Evolutionary conservation across 257 asterid genomes (phyloP).

Genomic region (Verbena officinalis): DNA sequence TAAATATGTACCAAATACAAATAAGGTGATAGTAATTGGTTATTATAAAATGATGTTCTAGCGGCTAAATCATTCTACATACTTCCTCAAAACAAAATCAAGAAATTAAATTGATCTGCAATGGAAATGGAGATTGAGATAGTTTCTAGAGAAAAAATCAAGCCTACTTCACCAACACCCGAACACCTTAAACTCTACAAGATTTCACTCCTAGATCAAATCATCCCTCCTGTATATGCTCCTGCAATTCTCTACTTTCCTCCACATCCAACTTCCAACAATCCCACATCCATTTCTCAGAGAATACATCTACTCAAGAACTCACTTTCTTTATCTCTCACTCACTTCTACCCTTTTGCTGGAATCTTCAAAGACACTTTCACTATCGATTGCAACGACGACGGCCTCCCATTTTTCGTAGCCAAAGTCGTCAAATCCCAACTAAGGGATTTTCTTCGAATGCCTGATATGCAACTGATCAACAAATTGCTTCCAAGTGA

Average conservation of each 20-base stretch:
- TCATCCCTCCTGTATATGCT: background rate
- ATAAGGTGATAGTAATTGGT: no score
- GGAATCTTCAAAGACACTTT: constrained; percentile 17
- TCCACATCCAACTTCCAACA: background rate
- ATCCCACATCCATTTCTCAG: background rate
- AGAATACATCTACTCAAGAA: constrained; percentile 12
- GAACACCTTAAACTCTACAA: constrained; percentile 13
- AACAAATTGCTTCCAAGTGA: background rate
- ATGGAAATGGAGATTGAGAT: constrained; percentile 16
- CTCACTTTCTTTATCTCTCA: constrained; percentile 19
- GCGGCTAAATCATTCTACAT: no score
- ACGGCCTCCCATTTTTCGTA: constrained; percentile 16
- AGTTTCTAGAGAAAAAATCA: constrained; percentile 19
- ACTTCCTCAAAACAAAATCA: no score
- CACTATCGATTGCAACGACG: constrained; percentile 22
- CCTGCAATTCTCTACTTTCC: constrained; percentile 9
- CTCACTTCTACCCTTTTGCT: constrained; percentile 15
- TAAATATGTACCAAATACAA: no score
- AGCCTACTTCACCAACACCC: constrained; percentile 25
- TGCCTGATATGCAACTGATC: constrained; percentile 2
- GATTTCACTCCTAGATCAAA: constrained; percentile 19
- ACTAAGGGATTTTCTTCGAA: constrained; percentile 10
- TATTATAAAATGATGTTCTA: no score
- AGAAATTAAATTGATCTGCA: background rate
- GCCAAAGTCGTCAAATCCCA: constrained; percentile 4